These are phyloP conservation scores for Fusarium nanum DNA, from an alignment of 2,329 filamentous ascomycete species.

Conservation along the genomic window DNA sequence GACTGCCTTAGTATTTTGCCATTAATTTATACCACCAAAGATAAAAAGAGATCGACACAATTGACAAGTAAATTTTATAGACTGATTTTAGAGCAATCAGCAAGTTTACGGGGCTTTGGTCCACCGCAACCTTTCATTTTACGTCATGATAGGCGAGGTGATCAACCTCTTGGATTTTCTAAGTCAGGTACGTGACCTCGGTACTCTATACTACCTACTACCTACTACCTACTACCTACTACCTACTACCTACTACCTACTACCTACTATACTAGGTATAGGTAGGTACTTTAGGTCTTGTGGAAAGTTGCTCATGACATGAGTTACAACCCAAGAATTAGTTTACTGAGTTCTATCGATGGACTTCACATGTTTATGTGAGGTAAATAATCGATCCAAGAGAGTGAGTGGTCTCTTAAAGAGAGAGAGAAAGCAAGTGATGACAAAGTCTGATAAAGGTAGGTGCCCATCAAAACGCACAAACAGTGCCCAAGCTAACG, in stretches of 20 bases:
- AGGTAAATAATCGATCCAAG: background rate
- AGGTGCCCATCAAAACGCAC: background rate
- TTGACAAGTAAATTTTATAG: background rate
- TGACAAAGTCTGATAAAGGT: background rate
- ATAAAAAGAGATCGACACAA: constrained; percentile 22
- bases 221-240: too few species aligned
- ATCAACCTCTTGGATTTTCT: background rate
- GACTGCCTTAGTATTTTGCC: background rate
- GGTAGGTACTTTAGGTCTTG: background rate
- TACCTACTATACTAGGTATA: too few species aligned
- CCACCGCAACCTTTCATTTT: background rate
- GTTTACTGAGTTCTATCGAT: background rate
- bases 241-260: background rate
- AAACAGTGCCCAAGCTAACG: constrained; percentile 1
- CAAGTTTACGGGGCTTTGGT: background rate
- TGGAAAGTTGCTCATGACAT: background rate
- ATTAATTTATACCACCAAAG: background rate
- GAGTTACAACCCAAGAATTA: background rate
- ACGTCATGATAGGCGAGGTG: constrained; percentile 19
- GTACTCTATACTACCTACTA: background rate
- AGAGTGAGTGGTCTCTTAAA: background rate
- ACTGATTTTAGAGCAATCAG: background rate
- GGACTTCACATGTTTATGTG: background rate
- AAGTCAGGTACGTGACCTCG: background rate
- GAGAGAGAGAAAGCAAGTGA: background rate